Evolutionary conservation across 2,329 filamentous ascomycete species (phyloP).

Genomic region (Pseudogymnoascus sp.): DNA sequence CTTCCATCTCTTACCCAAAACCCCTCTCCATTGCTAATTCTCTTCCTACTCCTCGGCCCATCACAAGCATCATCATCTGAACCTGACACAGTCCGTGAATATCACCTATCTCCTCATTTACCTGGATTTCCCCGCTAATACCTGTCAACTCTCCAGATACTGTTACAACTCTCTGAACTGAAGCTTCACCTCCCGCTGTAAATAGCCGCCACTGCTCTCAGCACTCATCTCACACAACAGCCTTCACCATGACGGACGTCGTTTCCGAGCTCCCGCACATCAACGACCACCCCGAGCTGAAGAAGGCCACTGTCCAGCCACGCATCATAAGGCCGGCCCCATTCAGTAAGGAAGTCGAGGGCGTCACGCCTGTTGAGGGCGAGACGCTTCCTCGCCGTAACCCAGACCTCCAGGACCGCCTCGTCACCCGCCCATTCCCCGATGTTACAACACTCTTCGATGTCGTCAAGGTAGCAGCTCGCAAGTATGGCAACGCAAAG

Average conservation of each 20-base stretch:
- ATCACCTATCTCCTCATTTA: neutral
- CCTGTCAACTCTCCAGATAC: neutral
- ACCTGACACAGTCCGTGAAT: neutral
- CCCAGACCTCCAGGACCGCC: constrained; percentile 48
- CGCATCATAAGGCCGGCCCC: constrained; percentile 39
- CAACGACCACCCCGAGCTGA: constrained; percentile 17
- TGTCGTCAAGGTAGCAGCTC: constrained; percentile 61
- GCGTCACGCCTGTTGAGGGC: constrained; percentile 49
- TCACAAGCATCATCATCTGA: neutral
- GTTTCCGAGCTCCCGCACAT: constrained; percentile 2
- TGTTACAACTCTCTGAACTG: neutral
- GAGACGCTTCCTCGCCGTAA: constrained; percentile 63
- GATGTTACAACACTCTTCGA: constrained; percentile 68
- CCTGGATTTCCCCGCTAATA: neutral
- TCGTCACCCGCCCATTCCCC: constrained; percentile 46
- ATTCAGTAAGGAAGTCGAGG: constrained; percentile 54
- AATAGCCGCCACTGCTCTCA: neutral
- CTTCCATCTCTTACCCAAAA: neutral
- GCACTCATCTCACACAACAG: neutral
- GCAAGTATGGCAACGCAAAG: constrained; percentile 57
- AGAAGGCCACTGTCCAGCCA: constrained; percentile 25
- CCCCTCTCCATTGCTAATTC: neutral
- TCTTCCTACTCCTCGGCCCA: neutral
- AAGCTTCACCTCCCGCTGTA: neutral
- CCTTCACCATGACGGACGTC: constrained; percentile 8